Evolutionary conservation across 768 basidiomycete genomes (phyloP), one percentile per base, ranked within the genome.

Genomic region (Naganishia vishniacii): DNA sequence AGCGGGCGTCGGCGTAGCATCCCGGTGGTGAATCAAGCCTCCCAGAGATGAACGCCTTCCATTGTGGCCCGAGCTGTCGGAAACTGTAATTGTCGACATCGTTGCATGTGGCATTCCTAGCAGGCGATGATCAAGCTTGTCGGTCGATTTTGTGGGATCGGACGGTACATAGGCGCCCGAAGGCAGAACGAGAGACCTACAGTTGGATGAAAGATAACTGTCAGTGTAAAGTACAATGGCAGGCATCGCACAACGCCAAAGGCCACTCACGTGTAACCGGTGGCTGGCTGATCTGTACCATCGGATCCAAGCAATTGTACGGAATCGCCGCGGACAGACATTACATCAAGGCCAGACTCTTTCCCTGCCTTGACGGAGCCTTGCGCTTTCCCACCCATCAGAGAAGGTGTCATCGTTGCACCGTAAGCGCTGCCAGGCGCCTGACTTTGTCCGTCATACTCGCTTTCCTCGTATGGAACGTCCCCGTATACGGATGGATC

Each of bases 51-150:
- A 47, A 16, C 64, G 61, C 28, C 71, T 44, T 25, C 68, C 61
- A 12, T 61, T 58, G 1, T 64, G 53, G 3, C 65, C 60, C 3
- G 46, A 29, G 34, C 32, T 56, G 9, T 46, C 51, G 0, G 68
- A 68, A 5, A 77, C 48, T 3, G 71, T 71, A 45, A 94, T 84
- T 56, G 85, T 89, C 16, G 88, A 87, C 91, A 95, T 93, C 4
- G 88, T 90, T 6, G 85, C 86, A 73, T 89, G 88, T 7, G 90
- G 91, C 12, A 89, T 79, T 3, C 91, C 89, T 18, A 85, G 83
- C 12, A 82, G 81, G 1, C 88, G 85, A 45, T 91, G 79, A 76
- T 94, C 89, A 16, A 91, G 78, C 49, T 81, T 82, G 2, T 85
- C 59, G 82, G 61, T 48, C 15, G 62, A 48, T 47, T 72, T 71